Percentiles rank a stretch among this genome's conserved stretches.
Conservation (phyloP, 2,329 filamentous ascomycete species). For the Ilyonectria robusta region DNA sequence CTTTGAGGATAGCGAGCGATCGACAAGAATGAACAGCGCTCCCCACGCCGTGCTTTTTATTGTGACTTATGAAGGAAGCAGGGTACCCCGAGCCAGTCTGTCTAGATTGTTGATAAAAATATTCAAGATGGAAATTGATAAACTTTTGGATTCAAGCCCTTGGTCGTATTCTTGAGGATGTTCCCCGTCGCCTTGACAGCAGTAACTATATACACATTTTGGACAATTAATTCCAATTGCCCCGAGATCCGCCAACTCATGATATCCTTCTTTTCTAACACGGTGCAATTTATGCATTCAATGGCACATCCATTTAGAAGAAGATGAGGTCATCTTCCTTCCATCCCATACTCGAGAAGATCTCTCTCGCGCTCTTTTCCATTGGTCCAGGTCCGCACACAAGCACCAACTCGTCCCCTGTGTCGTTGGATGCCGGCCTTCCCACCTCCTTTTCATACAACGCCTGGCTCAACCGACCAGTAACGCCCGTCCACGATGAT, state of each 20-base stretch:
- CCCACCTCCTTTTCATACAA: conserved; percentile 74
- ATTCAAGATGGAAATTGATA: not conserved
- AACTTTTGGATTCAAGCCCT: not conserved
- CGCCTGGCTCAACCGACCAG: conserved; percentile 75
- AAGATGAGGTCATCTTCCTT: conserved; percentile 47
- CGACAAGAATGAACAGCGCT: not conserved
- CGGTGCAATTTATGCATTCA: not conserved
- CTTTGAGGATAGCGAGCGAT: not conserved
- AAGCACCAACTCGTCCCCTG: conserved; percentile 74
- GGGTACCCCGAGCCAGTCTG: no score
- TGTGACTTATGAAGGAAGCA: not conserved
- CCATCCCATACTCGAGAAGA: conserved; percentile 75
- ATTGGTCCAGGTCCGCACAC: conserved; percentile 85
- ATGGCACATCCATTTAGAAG: conserved; percentile 38
- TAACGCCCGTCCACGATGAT: conserved; percentile 76
- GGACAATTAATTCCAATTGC: not conserved
- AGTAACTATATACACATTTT: not conserved
- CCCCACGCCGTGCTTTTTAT: not conserved
- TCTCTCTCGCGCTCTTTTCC: conserved; percentile 75
- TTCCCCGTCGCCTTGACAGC: not conserved
- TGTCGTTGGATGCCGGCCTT: conserved; percentile 50
- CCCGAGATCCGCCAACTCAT: not conserved
- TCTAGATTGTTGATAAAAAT: not conserved
- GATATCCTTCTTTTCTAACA: not conserved
- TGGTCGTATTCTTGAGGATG: not conserved